These are phyloP conservation scores for Cystobasidium pallidum DNA, from an alignment of 1,284 basidiomycete genomes.

Conservation along the genomic window DNA sequence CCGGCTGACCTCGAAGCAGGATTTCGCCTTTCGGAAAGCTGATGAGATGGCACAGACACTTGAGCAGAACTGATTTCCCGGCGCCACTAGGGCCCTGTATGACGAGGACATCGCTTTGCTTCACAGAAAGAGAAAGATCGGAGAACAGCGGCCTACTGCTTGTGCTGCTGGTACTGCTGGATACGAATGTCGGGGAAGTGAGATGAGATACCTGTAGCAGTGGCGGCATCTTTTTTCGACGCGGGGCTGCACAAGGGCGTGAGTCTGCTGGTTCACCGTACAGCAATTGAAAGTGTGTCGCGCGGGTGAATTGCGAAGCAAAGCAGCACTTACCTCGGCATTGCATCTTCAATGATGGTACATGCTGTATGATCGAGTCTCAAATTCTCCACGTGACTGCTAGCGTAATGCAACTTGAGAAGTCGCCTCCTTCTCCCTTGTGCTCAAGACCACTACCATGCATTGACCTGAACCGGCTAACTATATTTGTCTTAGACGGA, in stretches of 20 bases:
- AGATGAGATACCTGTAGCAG: conserved; percentile 1
- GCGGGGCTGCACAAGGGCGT: neutral
- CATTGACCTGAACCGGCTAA: too few species aligned
- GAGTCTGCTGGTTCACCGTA: neutral
- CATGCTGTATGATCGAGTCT: too few species aligned
- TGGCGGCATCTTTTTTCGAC: neutral
- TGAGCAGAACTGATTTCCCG: conserved; percentile 77
- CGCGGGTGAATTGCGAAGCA: too few species aligned
- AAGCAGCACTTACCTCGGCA: too few species aligned
- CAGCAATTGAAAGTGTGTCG: neutral
- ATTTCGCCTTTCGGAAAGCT: conserved; percentile 69
- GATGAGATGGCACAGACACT: conserved; percentile 77
- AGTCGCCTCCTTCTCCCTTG: too few species aligned
- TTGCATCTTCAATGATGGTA: too few species aligned
- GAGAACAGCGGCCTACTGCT: neutral
- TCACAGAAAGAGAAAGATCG: neutral
- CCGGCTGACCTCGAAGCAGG: conserved; percentile 62
- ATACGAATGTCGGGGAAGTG: conserved; percentile 3
- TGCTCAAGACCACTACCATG: too few species aligned
- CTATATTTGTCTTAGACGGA: too few species aligned
- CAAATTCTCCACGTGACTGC: too few species aligned
- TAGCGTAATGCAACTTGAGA: too few species aligned
- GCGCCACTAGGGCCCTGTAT: conserved; percentile 19
- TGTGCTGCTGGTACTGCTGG: neutral
- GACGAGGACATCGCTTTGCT: conserved; percentile 7